Percentiles rank a stretch among this genome's conserved stretches.
Evolutionary conservation across 2,329 filamentous ascomycete species (phyloP).

Genomic region (Colletotrichum tanaceti): DNA sequence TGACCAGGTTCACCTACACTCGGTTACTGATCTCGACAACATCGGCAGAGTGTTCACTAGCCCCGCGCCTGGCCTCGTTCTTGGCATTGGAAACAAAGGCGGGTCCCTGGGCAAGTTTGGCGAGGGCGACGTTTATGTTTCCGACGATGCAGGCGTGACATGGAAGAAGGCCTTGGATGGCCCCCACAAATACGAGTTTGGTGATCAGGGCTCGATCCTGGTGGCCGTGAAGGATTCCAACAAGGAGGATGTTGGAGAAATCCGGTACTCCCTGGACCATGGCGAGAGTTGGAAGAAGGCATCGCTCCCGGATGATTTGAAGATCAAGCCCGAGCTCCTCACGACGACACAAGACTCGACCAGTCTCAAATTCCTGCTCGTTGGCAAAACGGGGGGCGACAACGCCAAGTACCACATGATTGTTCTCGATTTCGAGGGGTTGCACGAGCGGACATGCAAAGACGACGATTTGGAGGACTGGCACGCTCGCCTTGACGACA

Average conservation of each 20-base stretch:
- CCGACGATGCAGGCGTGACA: constrained; percentile 87
- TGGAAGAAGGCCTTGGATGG: constrained; percentile 83
- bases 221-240: constrained; percentile 83
- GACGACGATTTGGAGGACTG: constrained; percentile 86
- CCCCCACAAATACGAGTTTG: constrained; percentile 96
- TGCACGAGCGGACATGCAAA: constrained; percentile 84
- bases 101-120: constrained; percentile 75
- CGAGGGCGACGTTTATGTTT: constrained; percentile 86
- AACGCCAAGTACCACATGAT: constrained; percentile 71
- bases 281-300: constrained; percentile 83
- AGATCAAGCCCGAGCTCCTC: constrained; percentile 77
- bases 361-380: constrained; percentile 87
- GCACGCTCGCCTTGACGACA: constrained; percentile 83
- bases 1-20: constrained; percentile 85
- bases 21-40: constrained; percentile 86
- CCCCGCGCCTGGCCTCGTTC: constrained; percentile 89
- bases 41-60: constrained; percentile 91
- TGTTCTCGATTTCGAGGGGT: constrained; percentile 83
- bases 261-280: constrained; percentile 87
- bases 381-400: constrained; percentile 68
- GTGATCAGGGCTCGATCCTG: constrained; percentile 89
- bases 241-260: constrained; percentile 66
- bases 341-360: constrained; percentile 95
- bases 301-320: constrained; percentile 73
- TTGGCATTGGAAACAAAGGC: constrained; percentile 94